A percentile compares a stretch with the other conserved stretches of the same genome.
These are phyloP conservation scores for Aspergillus novoparasiticus DNA, from an alignment of 2,329 filamentous ascomycete genomes.

Conservation along the genomic window DNA sequence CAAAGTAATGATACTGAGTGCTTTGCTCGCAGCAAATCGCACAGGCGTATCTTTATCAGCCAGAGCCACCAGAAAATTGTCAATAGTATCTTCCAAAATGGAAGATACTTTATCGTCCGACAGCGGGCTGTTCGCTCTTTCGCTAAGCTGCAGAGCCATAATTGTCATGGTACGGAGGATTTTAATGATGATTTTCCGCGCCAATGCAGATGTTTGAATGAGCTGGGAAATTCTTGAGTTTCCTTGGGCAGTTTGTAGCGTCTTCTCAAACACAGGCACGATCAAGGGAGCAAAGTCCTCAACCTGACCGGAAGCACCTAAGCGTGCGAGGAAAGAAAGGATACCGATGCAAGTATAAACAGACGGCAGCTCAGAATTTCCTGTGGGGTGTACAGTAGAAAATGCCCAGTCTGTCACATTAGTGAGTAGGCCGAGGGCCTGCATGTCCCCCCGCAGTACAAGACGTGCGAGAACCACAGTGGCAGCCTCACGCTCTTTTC, in stretches of 20 bases:
- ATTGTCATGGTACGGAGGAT: conserved; percentile 75
- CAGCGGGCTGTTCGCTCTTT: conserved; percentile 30
- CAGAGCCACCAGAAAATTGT: conserved; percentile 75
- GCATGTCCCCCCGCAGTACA: conserved; percentile 86
- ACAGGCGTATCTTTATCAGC: conserved; percentile 91
- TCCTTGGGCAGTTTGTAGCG: conserved; percentile 60
- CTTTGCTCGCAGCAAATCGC: conserved; percentile 86
- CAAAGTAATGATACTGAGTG: conserved; percentile 81
- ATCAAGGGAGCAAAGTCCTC: conserved; percentile 73
- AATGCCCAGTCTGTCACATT: conserved; percentile 73
- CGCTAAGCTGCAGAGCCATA: conserved; percentile 61
- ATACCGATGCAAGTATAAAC: conserved; percentile 78
- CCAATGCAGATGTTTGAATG: conserved; percentile 73
- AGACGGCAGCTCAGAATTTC: conserved; percentile 45
- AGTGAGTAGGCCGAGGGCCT: conserved; percentile 69
- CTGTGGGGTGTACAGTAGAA: conserved; percentile 55
- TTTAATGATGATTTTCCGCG: conserved; percentile 81
- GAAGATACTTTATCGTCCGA: conserved; percentile 45
- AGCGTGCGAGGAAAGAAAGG: conserved; percentile 75
- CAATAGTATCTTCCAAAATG: conserved; percentile 77
- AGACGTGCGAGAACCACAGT: conserved; percentile 78
- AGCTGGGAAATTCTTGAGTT: conserved; percentile 53
- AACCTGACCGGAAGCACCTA: conserved; percentile 71
- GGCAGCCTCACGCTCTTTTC: conserved; percentile 90
- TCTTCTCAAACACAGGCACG: conserved; percentile 64